A percentile compares a stretch with the other conserved stretches of the same genome.
Conservation (phyloP, 495 filamentous ascomycete genomes). For the Chlorociboria aeruginascens region DNA sequence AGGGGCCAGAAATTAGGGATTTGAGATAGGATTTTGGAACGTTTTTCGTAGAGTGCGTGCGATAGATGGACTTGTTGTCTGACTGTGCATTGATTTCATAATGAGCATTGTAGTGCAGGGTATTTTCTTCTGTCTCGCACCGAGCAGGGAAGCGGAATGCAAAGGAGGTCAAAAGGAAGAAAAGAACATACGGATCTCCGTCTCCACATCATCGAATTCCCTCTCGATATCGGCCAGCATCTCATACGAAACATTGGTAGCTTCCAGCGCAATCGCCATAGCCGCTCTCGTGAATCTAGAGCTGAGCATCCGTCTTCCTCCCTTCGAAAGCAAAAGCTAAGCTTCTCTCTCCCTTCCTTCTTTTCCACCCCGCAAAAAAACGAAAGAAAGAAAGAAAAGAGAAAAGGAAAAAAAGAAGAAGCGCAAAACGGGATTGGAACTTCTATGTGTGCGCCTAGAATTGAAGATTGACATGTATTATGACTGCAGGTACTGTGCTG, state of each 20-base stretch:
- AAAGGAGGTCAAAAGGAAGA: neutral
- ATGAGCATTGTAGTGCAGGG: neutral
- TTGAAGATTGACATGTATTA: too few species aligned
- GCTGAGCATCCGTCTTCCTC: too few species aligned
- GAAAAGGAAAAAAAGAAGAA: too few species aligned
- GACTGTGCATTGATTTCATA: constrained; percentile 27
- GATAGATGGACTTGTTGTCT: constrained; percentile 40
- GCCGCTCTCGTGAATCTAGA: constrained; percentile 17
- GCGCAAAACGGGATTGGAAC: too few species aligned
- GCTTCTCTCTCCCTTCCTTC: too few species aligned
- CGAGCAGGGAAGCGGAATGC: neutral
- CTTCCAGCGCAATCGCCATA: constrained; percentile 32
- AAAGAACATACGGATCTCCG: constrained; percentile 49
- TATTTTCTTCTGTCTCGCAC: neutral
- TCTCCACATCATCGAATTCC: constrained; percentile 59
- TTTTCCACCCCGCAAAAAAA: too few species aligned
- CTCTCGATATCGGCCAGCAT: constrained; percentile 52
- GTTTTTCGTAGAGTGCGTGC: constrained; percentile 56
- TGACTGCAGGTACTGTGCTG: too few species aligned
- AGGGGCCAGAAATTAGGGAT: constrained; percentile 83
- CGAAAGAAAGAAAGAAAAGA: too few species aligned
- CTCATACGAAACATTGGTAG: constrained; percentile 34
- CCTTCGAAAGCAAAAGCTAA: too few species aligned
- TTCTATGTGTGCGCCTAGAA: too few species aligned
- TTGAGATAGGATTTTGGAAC: constrained; percentile 49